These are phyloP conservation scores for Pilatotrama ljubarskyi DNA, from an alignment of 768 basidiomycete genomes.

Conservation along the genomic window DNA sequence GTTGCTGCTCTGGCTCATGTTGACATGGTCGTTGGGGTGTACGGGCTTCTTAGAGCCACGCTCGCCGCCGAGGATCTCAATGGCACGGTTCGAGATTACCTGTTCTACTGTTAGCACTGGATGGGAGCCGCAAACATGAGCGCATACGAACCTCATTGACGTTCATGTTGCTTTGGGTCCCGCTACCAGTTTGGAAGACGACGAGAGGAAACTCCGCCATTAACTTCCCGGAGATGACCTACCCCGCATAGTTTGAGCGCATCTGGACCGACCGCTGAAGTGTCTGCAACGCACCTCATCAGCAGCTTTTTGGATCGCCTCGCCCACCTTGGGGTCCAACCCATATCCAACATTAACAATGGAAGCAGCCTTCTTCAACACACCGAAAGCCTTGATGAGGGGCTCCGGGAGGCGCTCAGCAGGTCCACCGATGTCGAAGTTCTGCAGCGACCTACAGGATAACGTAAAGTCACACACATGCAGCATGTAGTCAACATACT, in stretches of 20 bases:
- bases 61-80: slow-evolving; percentile 93
- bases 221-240: slow-evolving; percentile 96
- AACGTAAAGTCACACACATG: not conserved
- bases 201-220: slow-evolving; percentile 96
- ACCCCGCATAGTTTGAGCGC: too few relatives aligned
- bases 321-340: slow-evolving; percentile 81
- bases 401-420: slow-evolving; percentile 91
- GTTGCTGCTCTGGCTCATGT: slow-evolving; percentile 98
- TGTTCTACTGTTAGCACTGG: slow-evolving; percentile 28
- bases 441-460: slow-evolving; percentile 78
- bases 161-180: slow-evolving; percentile 99
- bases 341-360: slow-evolving; percentile 90
- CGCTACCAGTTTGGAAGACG: slow-evolving; percentile 98
- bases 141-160: slow-evolving; percentile 76
- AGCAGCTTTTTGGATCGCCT: slow-evolving; percentile 89
- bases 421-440: slow-evolving; percentile 97
- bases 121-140: not conserved
- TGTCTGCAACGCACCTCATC: slow-evolving; percentile 68
- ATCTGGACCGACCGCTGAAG: too few relatives aligned
- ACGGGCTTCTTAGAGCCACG: slow-evolving; percentile 96
- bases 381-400: slow-evolving; percentile 97
- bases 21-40: slow-evolving; percentile 99
- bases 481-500: not conserved
- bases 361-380: slow-evolving; percentile 96
- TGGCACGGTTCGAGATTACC: slow-evolving; percentile 98